These are phyloP conservation scores for Aspergillus sclerotioniger DNA, from an alignment of 495 filamentous ascomycete species.

Conservation along the genomic window DNA sequence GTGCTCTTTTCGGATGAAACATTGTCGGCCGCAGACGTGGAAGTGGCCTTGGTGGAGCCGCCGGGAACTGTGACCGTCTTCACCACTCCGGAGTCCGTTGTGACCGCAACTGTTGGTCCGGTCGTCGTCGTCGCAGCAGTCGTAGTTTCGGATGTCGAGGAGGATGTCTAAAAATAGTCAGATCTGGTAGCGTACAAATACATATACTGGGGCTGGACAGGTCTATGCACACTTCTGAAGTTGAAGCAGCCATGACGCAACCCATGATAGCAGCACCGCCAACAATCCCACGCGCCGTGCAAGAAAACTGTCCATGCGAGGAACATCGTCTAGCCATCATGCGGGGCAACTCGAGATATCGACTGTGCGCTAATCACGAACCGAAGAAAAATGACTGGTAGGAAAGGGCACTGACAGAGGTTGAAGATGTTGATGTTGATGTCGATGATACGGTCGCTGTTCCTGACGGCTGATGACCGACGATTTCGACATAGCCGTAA, in stretches of 20 bases:
- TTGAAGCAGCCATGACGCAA: not conserved
- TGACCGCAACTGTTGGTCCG: constrained; percentile 29
- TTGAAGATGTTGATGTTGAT: constrained; percentile 29
- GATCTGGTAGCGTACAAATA: not conserved
- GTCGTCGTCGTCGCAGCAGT: constrained; percentile 36
- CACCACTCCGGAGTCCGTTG: constrained; percentile 46
- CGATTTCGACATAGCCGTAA: constrained; percentile 56
- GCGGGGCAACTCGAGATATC: not conserved
- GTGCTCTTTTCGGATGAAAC: constrained; percentile 13
- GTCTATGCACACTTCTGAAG: not conserved
- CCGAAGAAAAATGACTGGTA: not conserved
- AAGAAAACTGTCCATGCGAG: not conserved
- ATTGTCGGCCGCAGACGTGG: constrained; percentile 15
- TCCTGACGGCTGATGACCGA: constrained; percentile 29
- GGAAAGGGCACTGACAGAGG: constrained; percentile 9
- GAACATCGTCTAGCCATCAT: not conserved
- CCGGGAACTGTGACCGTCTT: constrained; percentile 54
- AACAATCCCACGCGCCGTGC: not conserved
- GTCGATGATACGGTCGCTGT: constrained; percentile 32
- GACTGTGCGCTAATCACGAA: constrained; percentile 1
- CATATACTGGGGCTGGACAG: not conserved
- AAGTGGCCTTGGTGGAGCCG: constrained; percentile 37
- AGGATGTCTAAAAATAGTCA: constrained; percentile 12
- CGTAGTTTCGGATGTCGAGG: constrained; percentile 19
- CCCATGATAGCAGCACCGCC: not conserved